A percentile compares a stretch with the other conserved stretches of the same genome.
Conservation (phyloP, 129 eudicot genomes). For the Sambucus nigra region DNA sequence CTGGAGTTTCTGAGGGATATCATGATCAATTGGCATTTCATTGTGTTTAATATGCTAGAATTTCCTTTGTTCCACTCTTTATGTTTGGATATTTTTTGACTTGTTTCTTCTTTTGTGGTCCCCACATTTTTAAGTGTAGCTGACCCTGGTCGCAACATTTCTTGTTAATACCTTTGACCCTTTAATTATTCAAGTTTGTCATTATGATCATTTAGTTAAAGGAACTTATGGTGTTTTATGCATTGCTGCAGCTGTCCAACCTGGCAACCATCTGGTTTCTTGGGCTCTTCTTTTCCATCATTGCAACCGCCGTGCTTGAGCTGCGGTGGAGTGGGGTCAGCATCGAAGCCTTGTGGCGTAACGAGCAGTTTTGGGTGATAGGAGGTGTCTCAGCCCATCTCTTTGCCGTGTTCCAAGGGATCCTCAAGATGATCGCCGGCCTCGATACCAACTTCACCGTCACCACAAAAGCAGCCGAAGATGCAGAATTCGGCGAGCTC, state of each 20-base stretch:
- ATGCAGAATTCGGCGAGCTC: conserved; percentile 80
- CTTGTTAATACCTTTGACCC: too few species aligned
- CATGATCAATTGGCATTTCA: too few species aligned
- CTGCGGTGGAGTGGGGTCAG: conserved; percentile 95
- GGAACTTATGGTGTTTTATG: too few species aligned
- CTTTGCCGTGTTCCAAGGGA: conserved; percentile 96
- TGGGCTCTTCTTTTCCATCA: conserved; percentile 88
- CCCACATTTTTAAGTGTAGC: too few species aligned
- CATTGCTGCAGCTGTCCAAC: conserved; percentile 60
- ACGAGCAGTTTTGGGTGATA: conserved; percentile 99
- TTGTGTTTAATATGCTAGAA: too few species aligned
- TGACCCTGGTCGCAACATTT: too few species aligned
- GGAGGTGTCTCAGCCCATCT: conserved; percentile 99
- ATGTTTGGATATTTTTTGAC: too few species aligned
- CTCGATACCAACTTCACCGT: conserved; percentile 93
- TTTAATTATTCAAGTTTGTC: too few species aligned
- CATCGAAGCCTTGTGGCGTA: conserved; percentile 91
- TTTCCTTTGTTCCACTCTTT: too few species aligned
- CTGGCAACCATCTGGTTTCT: conserved; percentile 83
- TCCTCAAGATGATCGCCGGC: conserved; percentile 87
- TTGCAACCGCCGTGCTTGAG: conserved; percentile 73
- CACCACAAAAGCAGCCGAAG: conserved; percentile 86
- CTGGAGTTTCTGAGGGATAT: too few species aligned
- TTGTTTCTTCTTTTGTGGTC: too few species aligned
- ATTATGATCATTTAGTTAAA: too few species aligned